A percentile compares a stretch with the other conserved stretches of the same genome.
These are phyloP conservation scores for Lepidopterella palustris DNA, from an alignment of 495 filamentous ascomycete species.

Conservation along the genomic window DNA sequence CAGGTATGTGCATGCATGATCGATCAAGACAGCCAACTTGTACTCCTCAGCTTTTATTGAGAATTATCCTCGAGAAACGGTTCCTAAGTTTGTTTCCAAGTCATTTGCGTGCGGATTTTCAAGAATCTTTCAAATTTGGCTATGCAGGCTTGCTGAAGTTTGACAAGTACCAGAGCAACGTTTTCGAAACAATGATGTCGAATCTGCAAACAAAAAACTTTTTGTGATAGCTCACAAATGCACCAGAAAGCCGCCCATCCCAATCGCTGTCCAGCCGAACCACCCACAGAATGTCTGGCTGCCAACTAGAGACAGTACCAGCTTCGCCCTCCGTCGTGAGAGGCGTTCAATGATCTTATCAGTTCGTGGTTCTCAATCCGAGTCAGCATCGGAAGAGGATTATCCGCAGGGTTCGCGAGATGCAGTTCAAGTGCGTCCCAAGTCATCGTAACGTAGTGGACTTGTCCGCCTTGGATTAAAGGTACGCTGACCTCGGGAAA, in stretches of 20 bases:
- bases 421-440: not conserved
- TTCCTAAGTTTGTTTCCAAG: not conserved
- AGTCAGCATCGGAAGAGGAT: not conserved
- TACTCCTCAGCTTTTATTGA: not conserved
- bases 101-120: not conserved
- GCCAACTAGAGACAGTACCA: not conserved
- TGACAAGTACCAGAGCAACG: not conserved
- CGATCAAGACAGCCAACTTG: not conserved
- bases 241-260: not conserved
- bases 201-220: not conserved
- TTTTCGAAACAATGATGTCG: not conserved
- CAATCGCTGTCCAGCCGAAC: not conserved
- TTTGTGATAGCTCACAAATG: not conserved
- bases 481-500: not conserved
- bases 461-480: not conserved
- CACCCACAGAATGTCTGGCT: not conserved
- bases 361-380: not conserved
- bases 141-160: not conserved
- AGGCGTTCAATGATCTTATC: not conserved
- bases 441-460: not conserved
- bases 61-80: not conserved
- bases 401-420: not conserved
- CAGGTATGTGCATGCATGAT: not conserved
- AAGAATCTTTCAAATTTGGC: not conserved
- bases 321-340: not conserved